These are phyloP conservation scores for Luffa aegyptiaca DNA, from an alignment of 306 rosid genomes.

Conservation along the genomic window DNA sequence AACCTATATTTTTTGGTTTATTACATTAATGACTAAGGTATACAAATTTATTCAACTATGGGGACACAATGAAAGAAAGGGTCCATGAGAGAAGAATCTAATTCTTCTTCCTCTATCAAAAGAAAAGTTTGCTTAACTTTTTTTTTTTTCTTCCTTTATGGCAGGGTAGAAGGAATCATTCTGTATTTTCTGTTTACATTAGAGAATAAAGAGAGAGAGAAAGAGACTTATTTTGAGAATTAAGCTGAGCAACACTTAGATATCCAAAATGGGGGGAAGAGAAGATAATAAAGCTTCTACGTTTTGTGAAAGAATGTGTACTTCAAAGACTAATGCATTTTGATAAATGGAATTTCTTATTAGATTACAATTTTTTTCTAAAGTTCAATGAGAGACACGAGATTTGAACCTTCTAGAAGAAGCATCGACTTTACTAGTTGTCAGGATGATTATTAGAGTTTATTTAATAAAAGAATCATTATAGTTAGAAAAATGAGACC, in stretches of 20 bases:
- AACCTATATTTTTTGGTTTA: neutral
- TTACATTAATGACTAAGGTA: neutral
- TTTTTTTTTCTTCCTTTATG: neutral
- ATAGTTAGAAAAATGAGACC: no score
- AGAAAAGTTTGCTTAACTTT: neutral
- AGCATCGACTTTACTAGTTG: no score
- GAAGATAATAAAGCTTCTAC: no score
- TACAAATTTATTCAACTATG: neutral
- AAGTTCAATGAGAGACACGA: no score
- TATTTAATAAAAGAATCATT: no score
- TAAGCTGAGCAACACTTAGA: neutral
- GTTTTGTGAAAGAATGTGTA: no score
- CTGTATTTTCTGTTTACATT: neutral
- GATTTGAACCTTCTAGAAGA: no score
- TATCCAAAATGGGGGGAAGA: neutral
- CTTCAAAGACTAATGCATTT: no score
- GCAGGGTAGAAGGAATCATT: neutral
- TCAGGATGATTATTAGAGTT: no score
- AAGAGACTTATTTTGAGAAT: neutral
- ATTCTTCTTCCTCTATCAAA: neutral
- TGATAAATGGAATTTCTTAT: no score
- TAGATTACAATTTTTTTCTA: no score
- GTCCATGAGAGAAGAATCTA: neutral
- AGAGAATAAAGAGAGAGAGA: neutral
- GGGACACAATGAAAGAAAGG: neutral